Conservation (phyloP, 805 yeast species). For the Yamadazyma philogaea region DNA sequence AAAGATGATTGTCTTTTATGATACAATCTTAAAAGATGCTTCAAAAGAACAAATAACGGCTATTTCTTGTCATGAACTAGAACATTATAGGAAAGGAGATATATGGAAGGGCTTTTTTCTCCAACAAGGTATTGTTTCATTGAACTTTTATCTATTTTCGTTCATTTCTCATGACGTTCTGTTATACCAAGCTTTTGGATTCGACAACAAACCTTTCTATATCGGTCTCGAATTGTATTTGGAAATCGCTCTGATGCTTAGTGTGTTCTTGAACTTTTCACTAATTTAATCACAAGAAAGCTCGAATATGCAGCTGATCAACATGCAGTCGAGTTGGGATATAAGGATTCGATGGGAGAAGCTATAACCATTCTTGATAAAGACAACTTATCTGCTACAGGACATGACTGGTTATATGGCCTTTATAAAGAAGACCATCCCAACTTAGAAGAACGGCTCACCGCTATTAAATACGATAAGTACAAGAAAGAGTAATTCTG, state of each 20-base stretch:
- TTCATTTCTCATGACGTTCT: neutral
- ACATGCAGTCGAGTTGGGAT: slow-evolving; percentile 6
- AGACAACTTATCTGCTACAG: slow-evolving; percentile 7
- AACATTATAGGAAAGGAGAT: neutral
- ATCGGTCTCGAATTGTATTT: slow-evolving; percentile 5
- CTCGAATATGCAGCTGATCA: slow-evolving; percentile 9
- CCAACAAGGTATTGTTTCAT: neutral
- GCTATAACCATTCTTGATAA: slow-evolving; percentile 6
- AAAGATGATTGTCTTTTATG: slow-evolving; percentile 89
- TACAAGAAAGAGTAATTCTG: no score
- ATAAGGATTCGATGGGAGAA: neutral
- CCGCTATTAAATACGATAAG: slow-evolving; percentile 1
- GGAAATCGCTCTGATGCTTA: neutral
- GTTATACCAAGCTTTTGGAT: slow-evolving; percentile 8
- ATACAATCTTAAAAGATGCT: slow-evolving; percentile 75
- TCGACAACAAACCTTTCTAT: slow-evolving; percentile 1
- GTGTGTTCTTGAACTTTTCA: neutral
- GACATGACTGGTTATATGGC: slow-evolving; percentile 9
- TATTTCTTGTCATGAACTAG: neutral
- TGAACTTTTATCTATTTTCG: slow-evolving; percentile 7
- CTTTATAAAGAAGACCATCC: slow-evolving; percentile 8
- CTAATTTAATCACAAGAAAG: slow-evolving; percentile 3
- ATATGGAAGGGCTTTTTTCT: neutral
- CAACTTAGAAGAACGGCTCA: slow-evolving; percentile 7
- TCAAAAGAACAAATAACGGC: neutral